phyloP scores from a whole-genome alignment of 2,329 filamentous ascomycete genomes.

The Colletotrichum echinochloae region DNA sequence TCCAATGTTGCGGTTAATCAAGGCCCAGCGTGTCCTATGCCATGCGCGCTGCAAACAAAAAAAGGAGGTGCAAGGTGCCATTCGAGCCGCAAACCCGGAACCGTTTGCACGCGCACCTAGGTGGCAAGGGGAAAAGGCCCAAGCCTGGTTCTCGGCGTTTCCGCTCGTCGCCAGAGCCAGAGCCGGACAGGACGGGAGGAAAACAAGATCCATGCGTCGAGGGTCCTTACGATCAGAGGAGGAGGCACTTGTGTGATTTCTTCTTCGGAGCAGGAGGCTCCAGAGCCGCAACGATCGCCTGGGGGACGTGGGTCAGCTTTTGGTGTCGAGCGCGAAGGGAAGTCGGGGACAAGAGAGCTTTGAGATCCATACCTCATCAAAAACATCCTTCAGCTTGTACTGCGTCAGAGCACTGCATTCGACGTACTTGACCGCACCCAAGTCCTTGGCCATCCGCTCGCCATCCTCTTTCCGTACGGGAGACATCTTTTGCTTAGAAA shows the following conservation, averaged over 20 bases:
- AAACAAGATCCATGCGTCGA: slow-evolving; percentile 25
- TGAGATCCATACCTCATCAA: slow-evolving; percentile 85
- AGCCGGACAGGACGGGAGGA: slow-evolving; percentile 34
- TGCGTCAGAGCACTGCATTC: slow-evolving; percentile 98
- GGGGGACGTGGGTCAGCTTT: slow-evolving; percentile 40
- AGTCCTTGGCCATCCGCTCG: slow-evolving; percentile 94
- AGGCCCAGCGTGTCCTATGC: slow-evolving; percentile 38
- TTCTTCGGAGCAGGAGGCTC: slow-evolving; percentile 89
- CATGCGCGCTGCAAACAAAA: slow-evolving; percentile 40
- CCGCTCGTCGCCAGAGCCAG: slow-evolving; percentile 34
- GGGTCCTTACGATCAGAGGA: slow-evolving; percentile 63
- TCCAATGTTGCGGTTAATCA: slow-evolving; percentile 34
- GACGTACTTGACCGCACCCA: slow-evolving; percentile 98
- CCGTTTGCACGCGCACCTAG: slow-evolving; percentile 36
- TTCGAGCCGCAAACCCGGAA: slow-evolving; percentile 32
- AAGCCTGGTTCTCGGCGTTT: slow-evolving; percentile 40
- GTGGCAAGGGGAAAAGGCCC: slow-evolving; percentile 34
- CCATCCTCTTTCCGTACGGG: slow-evolving; percentile 94
- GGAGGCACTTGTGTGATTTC: slow-evolving; percentile 75
- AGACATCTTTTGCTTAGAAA: slow-evolving; percentile 95
- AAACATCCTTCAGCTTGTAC: slow-evolving; percentile 98
- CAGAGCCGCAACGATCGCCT: slow-evolving; percentile 96
- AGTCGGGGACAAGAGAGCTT: background rate
- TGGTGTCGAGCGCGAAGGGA: slow-evolving; percentile 19
- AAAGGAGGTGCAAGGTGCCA: slow-evolving; percentile 38